Percentiles rank a stretch among this genome's conserved stretches.
These are phyloP conservation scores for Claviceps pusilla DNA, from an alignment of 2,329 filamentous ascomycete genomes.

Conservation along the genomic window DNA sequence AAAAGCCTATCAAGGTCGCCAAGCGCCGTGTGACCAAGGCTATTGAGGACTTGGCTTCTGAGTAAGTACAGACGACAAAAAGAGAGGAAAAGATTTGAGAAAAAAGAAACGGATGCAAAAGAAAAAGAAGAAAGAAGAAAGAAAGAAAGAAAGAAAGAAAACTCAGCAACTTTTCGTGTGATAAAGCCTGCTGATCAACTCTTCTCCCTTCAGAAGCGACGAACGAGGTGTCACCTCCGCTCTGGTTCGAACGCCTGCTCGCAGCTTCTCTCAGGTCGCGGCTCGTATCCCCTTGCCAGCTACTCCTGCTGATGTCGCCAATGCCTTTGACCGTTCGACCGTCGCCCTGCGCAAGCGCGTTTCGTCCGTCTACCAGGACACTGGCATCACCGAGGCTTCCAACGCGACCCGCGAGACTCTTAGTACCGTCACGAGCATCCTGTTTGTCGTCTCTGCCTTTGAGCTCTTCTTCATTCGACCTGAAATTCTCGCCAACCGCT, in stretches of 20 bases:
- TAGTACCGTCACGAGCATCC: constrained; percentile 58
- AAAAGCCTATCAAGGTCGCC: constrained; percentile 28
- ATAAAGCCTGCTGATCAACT: neutral
- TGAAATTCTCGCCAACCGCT: constrained; percentile 56
- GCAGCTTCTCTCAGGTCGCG: constrained; percentile 37
- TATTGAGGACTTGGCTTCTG: constrained; percentile 29
- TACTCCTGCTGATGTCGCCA: constrained; percentile 63
- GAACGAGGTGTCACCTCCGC: constrained; percentile 26
- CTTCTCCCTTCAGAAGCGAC: constrained; percentile 13
- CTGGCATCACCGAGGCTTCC: constrained; percentile 51
- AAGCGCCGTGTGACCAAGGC: constrained; percentile 31
- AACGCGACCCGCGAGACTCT: constrained; percentile 52
- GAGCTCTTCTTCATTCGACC: constrained; percentile 57
- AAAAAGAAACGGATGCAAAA: too few species aligned
- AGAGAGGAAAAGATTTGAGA: too few species aligned
- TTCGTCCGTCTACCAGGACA: constrained; percentile 46
- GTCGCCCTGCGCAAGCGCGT: constrained; percentile 52
- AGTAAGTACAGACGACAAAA: constrained; percentile 20
- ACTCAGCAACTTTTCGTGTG: neutral
- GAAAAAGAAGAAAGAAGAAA: too few species aligned
- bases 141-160: too few species aligned
- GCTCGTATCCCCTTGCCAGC: constrained; percentile 59
- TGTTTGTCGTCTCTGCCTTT: constrained; percentile 50
- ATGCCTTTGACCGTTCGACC: constrained; percentile 59
- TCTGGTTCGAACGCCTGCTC: constrained; percentile 33